Base-by-base conservation (phyloP, 2,329 filamentous ascomycete genomes). In the Alternaria conjuncta region DNA sequence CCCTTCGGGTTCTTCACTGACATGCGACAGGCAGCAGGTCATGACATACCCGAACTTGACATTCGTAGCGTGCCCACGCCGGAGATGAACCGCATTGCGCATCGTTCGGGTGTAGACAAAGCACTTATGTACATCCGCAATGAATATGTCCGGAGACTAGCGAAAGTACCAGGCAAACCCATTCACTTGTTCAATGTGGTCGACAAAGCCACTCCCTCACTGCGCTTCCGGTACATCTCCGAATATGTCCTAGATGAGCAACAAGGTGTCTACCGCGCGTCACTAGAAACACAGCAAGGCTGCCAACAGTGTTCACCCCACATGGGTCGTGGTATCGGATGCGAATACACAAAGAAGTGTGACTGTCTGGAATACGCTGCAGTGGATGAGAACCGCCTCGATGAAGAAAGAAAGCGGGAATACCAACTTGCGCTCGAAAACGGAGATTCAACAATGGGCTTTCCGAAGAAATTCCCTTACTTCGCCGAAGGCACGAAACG, bases 211-310 rank as follows among this genome's bases (percentile, higher is more conserved):
- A 68, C 84, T 70, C 86, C 85, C 0, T 89, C 91, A 0, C 79
- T 87, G 0, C 81, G 86, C 43, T 96, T 96, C 70, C 83, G 83
- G 0, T 95, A 94, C 76, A 89, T 94, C 57, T 82, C 89, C 7
- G 79, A 85, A 1, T 89, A 88, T 10, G 81, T 90, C 5, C 82
- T 92, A 1, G 81, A 86, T 3, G 41, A 46, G 10, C 47, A 53
- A 6, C 70, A 84, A 1, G 90, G 87, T 20, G 89, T 95, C 0
- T 77, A 86, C 46, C 83, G 85, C 12, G 86, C 86, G 5, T 86
- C 87, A 64, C 81, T 83, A 51, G 90, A 85, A 26, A 91, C 92
- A 58, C 86, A 89, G 66, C 85, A 84, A 58, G 92, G 92, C 3
- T 96, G 93, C 75, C 59, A 64, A 5, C 80, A 86, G 50, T 96